Base-by-base conservation (phyloP, 257 asterid species). In the Parsonsia alboflavescens region DNA sequence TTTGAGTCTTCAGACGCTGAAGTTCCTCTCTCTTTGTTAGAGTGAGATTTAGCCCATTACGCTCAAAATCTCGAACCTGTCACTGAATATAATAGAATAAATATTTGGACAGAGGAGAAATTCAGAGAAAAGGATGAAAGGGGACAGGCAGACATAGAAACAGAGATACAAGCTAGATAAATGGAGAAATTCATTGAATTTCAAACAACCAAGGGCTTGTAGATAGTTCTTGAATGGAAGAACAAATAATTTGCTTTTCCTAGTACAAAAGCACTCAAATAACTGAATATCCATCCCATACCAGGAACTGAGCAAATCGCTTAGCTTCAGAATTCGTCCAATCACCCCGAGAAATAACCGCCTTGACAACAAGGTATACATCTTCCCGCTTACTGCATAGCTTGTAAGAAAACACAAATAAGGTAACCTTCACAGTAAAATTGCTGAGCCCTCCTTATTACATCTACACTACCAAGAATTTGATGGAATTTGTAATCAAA, bases 1-100 rank as follows among this genome's bases (percentile, higher is more conserved):
- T 86, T 77, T 89, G 91, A 76, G 75, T 75, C 84, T 78, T 88
- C 85, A 92, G 75, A 70, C 96, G 96, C 82, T 92, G 89, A 83
- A 89, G 85, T 76, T 92, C 98, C 75, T 86, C 93, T 84, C 91
- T 92, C 89, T 94, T 92, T 62, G 93, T 85, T 77, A 89, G 85
- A 58, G 97, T 87, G 61, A 94, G 93, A 83, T 89, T 86, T 79
- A 90, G 80, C 56, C 99, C 99, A 73, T 89, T 92, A 85, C 96
- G 86, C 84, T 90, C 99, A 85, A 90, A 94, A 76, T 94, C 98
- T 84, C 82, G 86, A 87, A 94, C 90, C 99, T 94, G 98, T 94
- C 97, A 94, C 93, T 89, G 87, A 82, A 88, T 75, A 76, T 81
- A 80, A 75, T 79, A 77, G 62, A 77, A 78, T 84, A 82, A 86